phyloP scores from a whole-genome alignment of 2,329 filamentous ascomycete species.

The Fusarium metavorans region DNA sequence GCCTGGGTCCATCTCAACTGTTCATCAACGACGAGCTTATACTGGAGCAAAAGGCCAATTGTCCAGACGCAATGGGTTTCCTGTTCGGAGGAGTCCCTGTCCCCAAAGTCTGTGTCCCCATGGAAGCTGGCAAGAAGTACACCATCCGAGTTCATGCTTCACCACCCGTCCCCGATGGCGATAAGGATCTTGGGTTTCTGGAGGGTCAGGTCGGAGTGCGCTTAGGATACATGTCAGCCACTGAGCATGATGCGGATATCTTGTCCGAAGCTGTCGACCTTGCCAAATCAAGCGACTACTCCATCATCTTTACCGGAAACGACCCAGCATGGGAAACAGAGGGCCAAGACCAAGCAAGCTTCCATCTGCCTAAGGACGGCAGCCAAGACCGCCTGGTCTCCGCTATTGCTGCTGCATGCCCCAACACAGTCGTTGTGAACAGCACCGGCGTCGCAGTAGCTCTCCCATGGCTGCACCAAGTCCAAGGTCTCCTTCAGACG shows the following conservation, averaged over 20 bases:
- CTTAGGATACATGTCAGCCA: slow-evolving; percentile 48
- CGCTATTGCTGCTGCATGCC: slow-evolving; percentile 68
- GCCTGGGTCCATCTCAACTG: slow-evolving; percentile 47
- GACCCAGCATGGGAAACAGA: slow-evolving; percentile 63
- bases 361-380: slow-evolving; percentile 72
- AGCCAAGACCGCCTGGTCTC: slow-evolving; percentile 71
- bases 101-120: slow-evolving; percentile 45
- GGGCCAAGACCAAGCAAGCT: slow-evolving; percentile 77
- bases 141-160: slow-evolving; percentile 47
- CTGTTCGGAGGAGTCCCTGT: slow-evolving; percentile 47
- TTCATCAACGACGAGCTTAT: slow-evolving; percentile 47
- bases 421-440: slow-evolving; percentile 71
- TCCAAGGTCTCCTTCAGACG: slow-evolving; percentile 72
- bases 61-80: slow-evolving; percentile 51
- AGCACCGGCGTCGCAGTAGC: slow-evolving; percentile 73
- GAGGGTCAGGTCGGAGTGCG: slow-evolving; percentile 48
- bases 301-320: slow-evolving; percentile 67
- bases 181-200: slow-evolving; percentile 47
- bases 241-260: slow-evolving; percentile 51
- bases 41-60: slow-evolving; percentile 48
- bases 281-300: slow-evolving; percentile 70
- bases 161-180: slow-evolving; percentile 41
- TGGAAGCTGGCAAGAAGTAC: slow-evolving; percentile 47
- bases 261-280: slow-evolving; percentile 65
- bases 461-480: slow-evolving; percentile 66